These are phyloP conservation scores for Pyrenophora graminea DNA, from an alignment of 2,329 filamentous ascomycete species.

Conservation along the genomic window DNA sequence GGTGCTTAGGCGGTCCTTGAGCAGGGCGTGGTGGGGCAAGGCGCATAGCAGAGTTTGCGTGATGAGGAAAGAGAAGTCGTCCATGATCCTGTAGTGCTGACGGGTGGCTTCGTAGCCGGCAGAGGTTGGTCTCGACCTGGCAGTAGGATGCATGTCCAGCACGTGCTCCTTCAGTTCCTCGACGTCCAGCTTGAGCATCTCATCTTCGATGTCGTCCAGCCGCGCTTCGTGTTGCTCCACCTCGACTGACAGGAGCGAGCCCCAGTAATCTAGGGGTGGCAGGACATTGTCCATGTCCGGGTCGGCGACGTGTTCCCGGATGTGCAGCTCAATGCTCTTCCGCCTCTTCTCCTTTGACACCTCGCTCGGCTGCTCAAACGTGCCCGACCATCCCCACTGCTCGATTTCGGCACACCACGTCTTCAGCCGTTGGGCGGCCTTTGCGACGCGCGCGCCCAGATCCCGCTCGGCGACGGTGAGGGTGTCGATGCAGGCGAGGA, in stretches of 20 bases:
- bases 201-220: slow-evolving; percentile 72
- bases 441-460: slow-evolving; percentile 71
- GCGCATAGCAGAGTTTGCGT: slow-evolving; percentile 91
- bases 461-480: slow-evolving; percentile 69
- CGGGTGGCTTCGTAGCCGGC: slow-evolving; percentile 39
- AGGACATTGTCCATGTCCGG: slow-evolving; percentile 27
- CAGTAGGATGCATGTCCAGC: slow-evolving; percentile 72
- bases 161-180: slow-evolving; percentile 91
- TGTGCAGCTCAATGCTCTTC: slow-evolving; percentile 38
- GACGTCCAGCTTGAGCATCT: slow-evolving; percentile 71
- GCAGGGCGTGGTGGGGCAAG: slow-evolving; percentile 75
- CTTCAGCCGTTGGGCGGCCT: slow-evolving; percentile 71
- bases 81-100: slow-evolving; percentile 69
- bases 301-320: slow-evolving; percentile 36
- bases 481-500: slow-evolving; percentile 61
- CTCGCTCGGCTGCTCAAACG: slow-evolving; percentile 49
- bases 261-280: slow-evolving; percentile 61
- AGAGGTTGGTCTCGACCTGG: slow-evolving; percentile 52
- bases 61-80: slow-evolving; percentile 86
- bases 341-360: slow-evolving; percentile 32
- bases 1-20: slow-evolving; percentile 72
- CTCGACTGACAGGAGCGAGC: slow-evolving; percentile 68
- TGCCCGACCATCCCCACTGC: slow-evolving; percentile 62
- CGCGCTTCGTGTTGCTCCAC: slow-evolving; percentile 72
- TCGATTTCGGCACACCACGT: slow-evolving; percentile 76